Evolutionary conservation across 2,329 filamentous ascomycete species (phyloP), one percentile per base, ranked within the genome.

Genomic region (Xylariaceae sp.): DNA sequence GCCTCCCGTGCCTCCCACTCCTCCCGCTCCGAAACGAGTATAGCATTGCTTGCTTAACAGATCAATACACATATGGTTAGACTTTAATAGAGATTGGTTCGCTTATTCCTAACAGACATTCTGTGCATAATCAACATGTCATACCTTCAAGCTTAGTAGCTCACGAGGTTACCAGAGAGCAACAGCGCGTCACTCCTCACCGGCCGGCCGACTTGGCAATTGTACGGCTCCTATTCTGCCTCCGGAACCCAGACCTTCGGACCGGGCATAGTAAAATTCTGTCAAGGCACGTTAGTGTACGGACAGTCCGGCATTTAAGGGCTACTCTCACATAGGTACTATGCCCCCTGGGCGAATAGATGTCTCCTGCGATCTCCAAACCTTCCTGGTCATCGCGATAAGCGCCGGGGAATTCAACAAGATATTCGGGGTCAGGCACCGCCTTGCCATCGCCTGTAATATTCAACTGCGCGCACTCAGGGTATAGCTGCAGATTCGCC

Each of bases 371-470:
- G 3, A 46, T 46, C 19, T 19, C 41, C 6, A 45, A 9, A 14
- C 28, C 41, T 9, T 31, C 11, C 17, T 45, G 16, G 19, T 33
- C 28, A 33, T 46, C 43, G 3, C 28, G 21, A 14, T 39, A 39
- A 5, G 33, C 41, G 3, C 61, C 59, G 14, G 59, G 60, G 41
- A 67, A 67, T 16, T 61, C 57, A 23, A 60, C 56, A 0, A 67
- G 58, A 46, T 63, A 61, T 19, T 65, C 62, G 8, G 60, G 54
- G 14, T 14, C 3, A 1, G 50, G 45, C 8, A 39, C 14, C 9
- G 37, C 7, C 4, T 41, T 29, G 2, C 55, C 58, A 7, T 52
- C 49, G 3, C 53, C 53, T 21, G 11, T 52, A 11, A 60, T 34
- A 23, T 56, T 40, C 9, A 63, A 44, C 29, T 61, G 51, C 5